Evolutionary conservation across 2,329 filamentous ascomycete species (phyloP).

Genomic region (Colletotrichum kahawae): DNA sequence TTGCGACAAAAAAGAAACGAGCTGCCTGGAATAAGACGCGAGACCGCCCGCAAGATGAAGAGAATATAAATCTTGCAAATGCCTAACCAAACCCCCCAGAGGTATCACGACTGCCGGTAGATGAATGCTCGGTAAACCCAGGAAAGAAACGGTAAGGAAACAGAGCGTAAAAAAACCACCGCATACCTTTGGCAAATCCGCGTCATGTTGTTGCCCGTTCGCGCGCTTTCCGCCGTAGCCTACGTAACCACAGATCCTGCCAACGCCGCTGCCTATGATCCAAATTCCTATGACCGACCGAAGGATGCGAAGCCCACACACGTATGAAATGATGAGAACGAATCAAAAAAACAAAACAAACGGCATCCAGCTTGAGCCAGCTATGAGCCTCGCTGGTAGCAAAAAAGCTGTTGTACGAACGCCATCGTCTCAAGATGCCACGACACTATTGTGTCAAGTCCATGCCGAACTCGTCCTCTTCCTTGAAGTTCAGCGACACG

Average conservation of each 20-base stretch:
- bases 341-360: neutral
- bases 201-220: neutral
- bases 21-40: neutral
- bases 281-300: neutral
- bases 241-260: neutral
- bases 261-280: neutral
- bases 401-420: neutral
- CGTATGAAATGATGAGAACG: neutral
- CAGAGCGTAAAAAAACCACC: slow-evolving; percentile 14
- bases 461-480: slow-evolving; percentile 94
- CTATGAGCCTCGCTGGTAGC: neutral
- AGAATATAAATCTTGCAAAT: slow-evolving; percentile 17
- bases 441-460: slow-evolving; percentile 58
- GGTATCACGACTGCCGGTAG: slow-evolving; percentile 22
- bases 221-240: neutral
- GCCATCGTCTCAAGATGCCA: neutral
- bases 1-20: neutral
- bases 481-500: slow-evolving; percentile 78
- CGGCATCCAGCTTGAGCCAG: neutral
- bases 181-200: neutral
- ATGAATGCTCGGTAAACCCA: slow-evolving; percentile 24
- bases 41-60: neutral
- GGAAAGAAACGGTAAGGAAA: slow-evolving; percentile 26
- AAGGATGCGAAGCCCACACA: neutral
- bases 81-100: slow-evolving; percentile 18